Base-by-base conservation (phyloP, 257 asterid species). In the Cynanchum wilfordii region DNA sequence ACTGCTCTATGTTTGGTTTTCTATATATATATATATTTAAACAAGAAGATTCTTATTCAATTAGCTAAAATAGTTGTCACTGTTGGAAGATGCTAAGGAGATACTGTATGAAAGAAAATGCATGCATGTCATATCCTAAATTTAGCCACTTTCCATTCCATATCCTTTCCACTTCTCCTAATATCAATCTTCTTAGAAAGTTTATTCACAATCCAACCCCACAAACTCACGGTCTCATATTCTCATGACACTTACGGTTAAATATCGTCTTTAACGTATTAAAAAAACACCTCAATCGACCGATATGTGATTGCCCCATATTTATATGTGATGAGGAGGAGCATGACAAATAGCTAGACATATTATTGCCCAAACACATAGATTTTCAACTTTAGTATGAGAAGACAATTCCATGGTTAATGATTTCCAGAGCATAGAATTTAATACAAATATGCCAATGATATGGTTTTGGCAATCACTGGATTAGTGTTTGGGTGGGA, bases 51-150 rank as follows among this genome's bases (percentile, higher is more conserved):
- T n/a, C 22, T 5, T 44, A 13, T 7, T 10, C 42, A 47, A 33
- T 33, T 33, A 49, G 36, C 2, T 15, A 22, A 36, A 30, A 54
- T 54, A 22, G 66, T 38, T 71, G 66, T n/a, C 52, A 54, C 22
- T 24, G 62, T 40, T 68, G 73, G 73, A 70, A 55, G 75, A 49
- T 56, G 56, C 40, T 11, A 40, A 17, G 2, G 7, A 25, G 40
- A 11, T 1, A 0, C 22, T 38, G 12, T 19, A 30, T n/a, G 24
- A 24, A 9, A 56, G 40, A 12, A 20, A 29, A 24, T 55, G 49
- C 25, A 33, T 42, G 47, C 47, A 42, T 42, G 16, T 7, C 27
- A 36, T 24, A 40, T 40, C 77, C 36, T 63, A 54, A 66, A 52
- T 55, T 11, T 3, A 7, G 67, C 62, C 68, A 44, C 47, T 10